Evolutionary conservation across 305 asterid genomes (phyloP).

Genomic region (Solanum aculeatissimum): DNA sequence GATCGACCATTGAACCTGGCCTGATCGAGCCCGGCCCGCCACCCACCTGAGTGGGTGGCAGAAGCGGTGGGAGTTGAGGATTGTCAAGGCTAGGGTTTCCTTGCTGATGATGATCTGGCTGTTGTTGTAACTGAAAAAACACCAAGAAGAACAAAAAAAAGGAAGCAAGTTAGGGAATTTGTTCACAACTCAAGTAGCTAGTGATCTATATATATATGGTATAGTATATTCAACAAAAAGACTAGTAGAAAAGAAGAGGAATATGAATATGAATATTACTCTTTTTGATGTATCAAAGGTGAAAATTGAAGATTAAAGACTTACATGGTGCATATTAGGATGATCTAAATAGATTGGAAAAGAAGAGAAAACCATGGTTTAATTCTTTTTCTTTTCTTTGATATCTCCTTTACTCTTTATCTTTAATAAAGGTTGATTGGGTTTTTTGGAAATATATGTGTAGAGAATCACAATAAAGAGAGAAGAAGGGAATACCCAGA

Average conservation of each 20-base stretch:
- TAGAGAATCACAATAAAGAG: slow-evolving; percentile 5
- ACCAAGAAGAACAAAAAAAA: neutral
- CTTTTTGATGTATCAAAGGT: neutral
- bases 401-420: slow-evolving; percentile 5
- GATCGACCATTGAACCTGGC: neutral
- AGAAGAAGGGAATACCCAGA: slow-evolving; percentile 3
- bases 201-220: neutral
- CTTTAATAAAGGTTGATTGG: slow-evolving; percentile 6
- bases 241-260: neutral
- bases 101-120: neutral
- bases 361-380: slow-evolving; percentile 15
- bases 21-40: slow-evolving; percentile 1
- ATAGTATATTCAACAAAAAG: slow-evolving; percentile 9
- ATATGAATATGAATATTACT: slow-evolving; percentile 5
- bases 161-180: neutral
- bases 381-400: neutral
- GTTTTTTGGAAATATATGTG: slow-evolving; percentile 11
- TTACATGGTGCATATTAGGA: slow-evolving; percentile 8
- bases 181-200: neutral
- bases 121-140: neutral
- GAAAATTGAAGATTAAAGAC: neutral
- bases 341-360: slow-evolving; percentile 13
- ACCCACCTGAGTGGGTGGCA: slow-evolving; percentile 1
- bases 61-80: neutral
- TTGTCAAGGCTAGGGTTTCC: slow-evolving; percentile 4